Conservation (phyloP, 73 alveolate species). For the Tetrahymena borealis region DNA sequence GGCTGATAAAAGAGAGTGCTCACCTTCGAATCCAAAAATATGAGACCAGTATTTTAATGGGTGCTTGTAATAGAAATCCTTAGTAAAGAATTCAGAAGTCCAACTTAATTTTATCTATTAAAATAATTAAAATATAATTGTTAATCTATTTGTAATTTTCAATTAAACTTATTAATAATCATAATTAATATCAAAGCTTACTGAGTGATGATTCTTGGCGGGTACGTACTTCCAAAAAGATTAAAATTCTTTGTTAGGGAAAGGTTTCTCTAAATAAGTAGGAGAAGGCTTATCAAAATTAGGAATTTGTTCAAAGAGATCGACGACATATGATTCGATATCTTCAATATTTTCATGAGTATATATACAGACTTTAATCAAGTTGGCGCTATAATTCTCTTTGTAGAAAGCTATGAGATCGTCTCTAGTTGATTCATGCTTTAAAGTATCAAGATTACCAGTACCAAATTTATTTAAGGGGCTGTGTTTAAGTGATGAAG, state of each 20-base stretch:
- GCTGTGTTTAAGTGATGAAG: conserved; percentile 36
- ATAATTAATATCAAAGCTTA: conserved; percentile 28
- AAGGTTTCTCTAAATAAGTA: conserved; percentile 47
- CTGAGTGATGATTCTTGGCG: conserved; percentile 43
- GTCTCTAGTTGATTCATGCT: conserved; percentile 68
- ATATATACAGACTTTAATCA: conserved; percentile 71
- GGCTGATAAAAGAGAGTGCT: conserved; percentile 42
- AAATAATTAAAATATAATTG: not conserved
- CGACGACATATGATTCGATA: conserved; percentile 45
- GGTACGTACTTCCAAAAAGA: conserved; percentile 50
- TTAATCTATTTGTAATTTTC: no score
- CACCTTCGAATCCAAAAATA: conserved; percentile 24
- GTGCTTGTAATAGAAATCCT: not conserved
- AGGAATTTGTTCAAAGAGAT: conserved; percentile 52
- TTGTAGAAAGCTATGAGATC: conserved; percentile 64
- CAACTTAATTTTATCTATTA: not conserved
- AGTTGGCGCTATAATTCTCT: conserved; percentile 71
- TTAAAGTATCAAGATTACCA: conserved; percentile 78
- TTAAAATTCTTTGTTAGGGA: conserved; percentile 43
- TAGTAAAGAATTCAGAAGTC: conserved; percentile 38
- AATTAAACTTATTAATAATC: no score
- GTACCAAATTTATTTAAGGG: conserved; percentile 61
- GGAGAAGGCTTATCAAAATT: conserved; percentile 35
- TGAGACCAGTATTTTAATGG: conserved; percentile 7
- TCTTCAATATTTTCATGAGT: conserved; percentile 63